Conservation (phyloP, 2,329 filamentous ascomycete genomes). For the Cytospora leucostoma region DNA sequence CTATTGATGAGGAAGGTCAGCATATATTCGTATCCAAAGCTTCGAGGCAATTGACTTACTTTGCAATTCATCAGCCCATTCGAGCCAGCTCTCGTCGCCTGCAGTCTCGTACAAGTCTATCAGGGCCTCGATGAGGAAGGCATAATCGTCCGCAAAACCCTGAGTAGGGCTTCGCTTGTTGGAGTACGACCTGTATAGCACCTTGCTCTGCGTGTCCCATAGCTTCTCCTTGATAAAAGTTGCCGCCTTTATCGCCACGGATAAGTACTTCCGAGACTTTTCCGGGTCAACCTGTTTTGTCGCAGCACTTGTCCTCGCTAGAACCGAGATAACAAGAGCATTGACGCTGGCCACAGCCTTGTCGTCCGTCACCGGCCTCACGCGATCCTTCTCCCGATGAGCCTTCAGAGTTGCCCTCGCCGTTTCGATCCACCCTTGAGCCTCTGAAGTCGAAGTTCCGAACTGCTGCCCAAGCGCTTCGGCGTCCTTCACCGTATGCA, state of each 20-base stretch:
- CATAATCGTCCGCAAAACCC: slow-evolving; percentile 93
- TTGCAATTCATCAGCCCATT: slow-evolving; percentile 82
- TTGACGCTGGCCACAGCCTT: slow-evolving; percentile 90
- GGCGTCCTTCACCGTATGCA: slow-evolving; percentile 69
- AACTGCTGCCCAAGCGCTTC: slow-evolving; percentile 74
- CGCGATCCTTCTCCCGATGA: slow-evolving; percentile 73
- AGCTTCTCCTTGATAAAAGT: slow-evolving; percentile 72
- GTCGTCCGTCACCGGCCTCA: slow-evolving; percentile 77
- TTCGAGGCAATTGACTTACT: slow-evolving; percentile 46
- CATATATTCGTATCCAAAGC: not conserved
- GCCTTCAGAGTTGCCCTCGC: slow-evolving; percentile 69
- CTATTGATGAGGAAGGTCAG: slow-evolving; percentile 40
- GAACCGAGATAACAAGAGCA: slow-evolving; percentile 78
- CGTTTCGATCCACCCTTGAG: slow-evolving; percentile 65
- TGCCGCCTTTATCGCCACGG: slow-evolving; percentile 68
- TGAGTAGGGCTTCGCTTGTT: slow-evolving; percentile 63
- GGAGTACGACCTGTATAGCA: slow-evolving; percentile 74
- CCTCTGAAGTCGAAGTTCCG: slow-evolving; percentile 68
- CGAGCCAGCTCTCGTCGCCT: slow-evolving; percentile 71
- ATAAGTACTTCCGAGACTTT: slow-evolving; percentile 61
- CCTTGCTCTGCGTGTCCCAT: slow-evolving; percentile 64
- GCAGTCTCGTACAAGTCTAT: slow-evolving; percentile 84
- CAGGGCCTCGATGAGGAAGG: slow-evolving; percentile 80
- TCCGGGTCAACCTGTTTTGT: slow-evolving; percentile 62
- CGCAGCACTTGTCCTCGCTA: slow-evolving; percentile 73